A percentile compares a stretch with the other conserved stretches of the same genome.
phyloP scores from a whole-genome alignment of 176 grass and related monocot genomes.

The Bolboschoenus planiculmis region DNA sequence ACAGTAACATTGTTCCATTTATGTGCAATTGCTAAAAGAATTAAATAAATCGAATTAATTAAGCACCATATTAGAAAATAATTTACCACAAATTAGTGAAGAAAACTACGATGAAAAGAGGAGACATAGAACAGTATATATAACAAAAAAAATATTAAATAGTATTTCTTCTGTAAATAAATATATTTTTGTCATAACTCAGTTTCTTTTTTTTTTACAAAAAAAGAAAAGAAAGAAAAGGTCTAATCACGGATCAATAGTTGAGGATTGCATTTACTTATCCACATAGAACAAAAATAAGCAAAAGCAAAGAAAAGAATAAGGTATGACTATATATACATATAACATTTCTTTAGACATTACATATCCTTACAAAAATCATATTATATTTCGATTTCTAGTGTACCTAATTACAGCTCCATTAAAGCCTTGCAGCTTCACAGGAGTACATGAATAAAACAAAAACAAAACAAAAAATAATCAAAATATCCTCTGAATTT shows the following conservation, averaged over 20 bases:
- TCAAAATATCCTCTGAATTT: not conserved
- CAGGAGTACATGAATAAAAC: not conserved
- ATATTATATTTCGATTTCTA: not conserved
- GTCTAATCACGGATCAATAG: not conserved
- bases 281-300: not conserved
- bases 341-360: not conserved
- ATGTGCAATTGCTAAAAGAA: not conserved
- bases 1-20: not conserved
- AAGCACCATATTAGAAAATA: not conserved
- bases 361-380: not conserved
- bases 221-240: not conserved
- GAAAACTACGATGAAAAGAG: too few relatives aligned
- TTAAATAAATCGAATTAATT: not conserved
- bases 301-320: not conserved
- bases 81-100: not conserved
- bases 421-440: conserved; percentile 11
- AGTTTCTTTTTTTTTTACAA: too few relatives aligned
- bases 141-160: not conserved
- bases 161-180: not conserved
- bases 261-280: not conserved
- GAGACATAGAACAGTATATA: too few relatives aligned
- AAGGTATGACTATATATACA: not conserved
- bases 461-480: too few relatives aligned
- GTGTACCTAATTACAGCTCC: conserved; percentile 15
- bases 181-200: not conserved